These are phyloP conservation scores for Chimonanthus praecox DNA, from an alignment of 164 flowering plant species.

Conservation along the genomic window DNA sequence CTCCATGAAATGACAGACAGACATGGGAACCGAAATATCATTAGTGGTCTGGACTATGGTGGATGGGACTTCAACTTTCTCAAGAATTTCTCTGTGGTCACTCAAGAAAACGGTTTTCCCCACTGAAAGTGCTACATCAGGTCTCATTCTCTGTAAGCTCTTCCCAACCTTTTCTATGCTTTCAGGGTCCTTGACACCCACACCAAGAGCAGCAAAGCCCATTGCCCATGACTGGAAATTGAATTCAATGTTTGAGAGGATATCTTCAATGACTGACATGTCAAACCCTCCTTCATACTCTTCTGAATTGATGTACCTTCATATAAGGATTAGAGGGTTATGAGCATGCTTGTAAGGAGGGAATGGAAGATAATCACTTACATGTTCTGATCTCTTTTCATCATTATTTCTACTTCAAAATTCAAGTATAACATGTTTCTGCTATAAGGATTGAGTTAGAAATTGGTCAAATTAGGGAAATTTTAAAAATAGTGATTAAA, in stretches of 20 bases:
- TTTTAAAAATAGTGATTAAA: too few relatives aligned
- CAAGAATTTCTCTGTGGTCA: conserved; percentile 54
- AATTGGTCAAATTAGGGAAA: too few relatives aligned
- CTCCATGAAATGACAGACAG: conserved; percentile 60
- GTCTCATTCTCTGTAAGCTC: conserved; percentile 49
- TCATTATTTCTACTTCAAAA: too few relatives aligned
- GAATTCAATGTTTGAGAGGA: conserved; percentile 49
- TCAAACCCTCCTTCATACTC: conserved; percentile 83
- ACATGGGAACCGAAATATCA: conserved; percentile 57
- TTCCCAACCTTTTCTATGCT: conserved; percentile 33
- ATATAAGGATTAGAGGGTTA: too few relatives aligned
- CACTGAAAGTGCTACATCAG: conserved; percentile 54
- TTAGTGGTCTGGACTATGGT: conserved; percentile 54
- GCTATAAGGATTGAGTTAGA: too few relatives aligned
- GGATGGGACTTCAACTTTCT: conserved; percentile 58
- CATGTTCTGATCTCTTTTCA: too few relatives aligned
- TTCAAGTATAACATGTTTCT: too few relatives aligned
- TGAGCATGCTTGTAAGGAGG: too few relatives aligned
- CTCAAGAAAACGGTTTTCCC: conserved; percentile 57
- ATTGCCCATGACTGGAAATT: conserved; percentile 57
- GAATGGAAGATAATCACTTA: too few relatives aligned
- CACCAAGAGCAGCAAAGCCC: conserved; percentile 41
- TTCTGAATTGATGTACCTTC: conserved; percentile 61
- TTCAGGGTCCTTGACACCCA: conserved; percentile 40
- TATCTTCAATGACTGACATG: conserved; percentile 33